Percentiles rank a stretch among this genome's conserved stretches.
These are phyloP conservation scores for Cornus suecica DNA, from an alignment of 148 eudicot species.

Conservation along the genomic window DNA sequence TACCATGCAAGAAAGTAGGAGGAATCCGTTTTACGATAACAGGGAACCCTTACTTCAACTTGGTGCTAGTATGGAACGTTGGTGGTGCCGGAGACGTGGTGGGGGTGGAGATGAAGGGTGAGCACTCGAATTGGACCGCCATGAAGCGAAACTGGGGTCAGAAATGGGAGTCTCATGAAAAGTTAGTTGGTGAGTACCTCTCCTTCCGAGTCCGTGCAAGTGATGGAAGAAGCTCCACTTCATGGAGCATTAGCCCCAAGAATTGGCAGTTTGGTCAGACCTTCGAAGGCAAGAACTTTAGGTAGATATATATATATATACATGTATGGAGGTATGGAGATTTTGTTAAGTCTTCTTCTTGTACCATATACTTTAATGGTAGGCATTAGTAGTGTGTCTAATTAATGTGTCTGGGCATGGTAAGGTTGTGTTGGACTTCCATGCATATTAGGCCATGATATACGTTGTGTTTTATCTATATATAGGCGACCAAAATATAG, in stretches of 20 bases:
- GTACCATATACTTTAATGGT: too few species aligned
- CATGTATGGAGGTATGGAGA: not conserved
- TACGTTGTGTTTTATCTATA: too few species aligned
- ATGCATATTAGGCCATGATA: too few species aligned
- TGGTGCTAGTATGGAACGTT: conserved; percentile 61
- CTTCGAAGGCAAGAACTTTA: conserved; percentile 52
- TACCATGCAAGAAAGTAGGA: conserved; percentile 60
- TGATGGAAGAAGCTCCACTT: conserved; percentile 45
- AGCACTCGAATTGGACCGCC: conserved; percentile 34
- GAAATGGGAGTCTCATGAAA: conserved; percentile 49
- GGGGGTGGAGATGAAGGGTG: conserved; percentile 45
- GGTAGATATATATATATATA: conserved; percentile 6
- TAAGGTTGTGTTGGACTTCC: too few species aligned
- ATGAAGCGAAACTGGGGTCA: conserved; percentile 72
- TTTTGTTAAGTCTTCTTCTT: too few species aligned
- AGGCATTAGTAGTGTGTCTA: too few species aligned
- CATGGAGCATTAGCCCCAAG: conserved; percentile 38
- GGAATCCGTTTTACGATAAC: conserved; percentile 68
- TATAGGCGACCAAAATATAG: too few species aligned
- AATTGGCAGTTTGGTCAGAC: conserved; percentile 71
- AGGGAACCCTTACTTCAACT: conserved; percentile 49
- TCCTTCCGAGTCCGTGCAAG: conserved; percentile 51
- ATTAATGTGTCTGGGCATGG: too few species aligned
- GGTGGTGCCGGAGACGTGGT: conserved; percentile 73
- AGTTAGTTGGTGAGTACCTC: conserved; percentile 44